Percentiles rank a stretch among this genome's conserved stretches.
Evolutionary conservation across 179 eudicot species (phyloP).

Genomic region (Beta corolliflora): DNA sequence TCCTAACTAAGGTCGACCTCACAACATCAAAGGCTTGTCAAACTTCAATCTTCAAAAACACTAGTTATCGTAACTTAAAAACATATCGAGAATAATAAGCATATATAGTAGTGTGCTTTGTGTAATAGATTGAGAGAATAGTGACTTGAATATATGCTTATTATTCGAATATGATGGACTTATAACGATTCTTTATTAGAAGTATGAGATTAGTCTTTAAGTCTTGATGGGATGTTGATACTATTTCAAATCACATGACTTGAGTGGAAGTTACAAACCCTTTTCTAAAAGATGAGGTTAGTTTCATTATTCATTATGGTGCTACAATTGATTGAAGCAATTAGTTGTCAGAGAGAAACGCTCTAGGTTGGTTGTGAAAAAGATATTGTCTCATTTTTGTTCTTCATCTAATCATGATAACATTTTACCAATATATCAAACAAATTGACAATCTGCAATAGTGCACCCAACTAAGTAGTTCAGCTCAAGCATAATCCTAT

Average conservation of each 20-base stretch:
- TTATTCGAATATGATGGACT: not conserved
- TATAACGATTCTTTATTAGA: not conserved
- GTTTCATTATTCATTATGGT: slow-evolving; percentile 7
- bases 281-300: not conserved
- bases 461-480: not conserved
- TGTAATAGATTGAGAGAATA: no score
- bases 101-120: no score
- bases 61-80: no score
- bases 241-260: slow-evolving; percentile 5
- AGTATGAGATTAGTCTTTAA: not conserved
- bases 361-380: slow-evolving; percentile 12
- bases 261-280: slow-evolving; percentile 6
- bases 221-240: slow-evolving; percentile 5
- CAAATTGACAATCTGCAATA: slow-evolving; percentile 15
- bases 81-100: no score
- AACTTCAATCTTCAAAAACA: no score
- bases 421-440: not conserved
- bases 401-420: not conserved
- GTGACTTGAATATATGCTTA: not conserved
- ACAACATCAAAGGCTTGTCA: no score
- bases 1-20: no score
- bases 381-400: not conserved
- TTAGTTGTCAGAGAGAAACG: slow-evolving; percentile 9
- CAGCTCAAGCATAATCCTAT: not conserved
- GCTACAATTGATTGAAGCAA: slow-evolving; percentile 4